A percentile compares a stretch with the other conserved stretches of the same genome.
Conservation (phyloP, 306 rosid species). For the Purshia tridentata region DNA sequence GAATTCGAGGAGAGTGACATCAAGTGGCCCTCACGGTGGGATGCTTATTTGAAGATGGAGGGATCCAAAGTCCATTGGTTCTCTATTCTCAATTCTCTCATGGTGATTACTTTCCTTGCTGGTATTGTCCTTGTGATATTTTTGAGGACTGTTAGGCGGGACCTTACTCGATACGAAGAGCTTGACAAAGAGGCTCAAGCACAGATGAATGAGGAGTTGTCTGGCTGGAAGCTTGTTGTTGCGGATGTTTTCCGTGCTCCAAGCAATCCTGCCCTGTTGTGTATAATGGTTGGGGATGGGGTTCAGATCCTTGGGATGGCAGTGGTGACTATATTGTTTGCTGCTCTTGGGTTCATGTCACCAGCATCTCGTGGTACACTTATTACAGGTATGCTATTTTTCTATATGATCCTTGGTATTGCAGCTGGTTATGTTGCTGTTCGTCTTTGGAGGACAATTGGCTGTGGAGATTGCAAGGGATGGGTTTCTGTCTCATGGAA, state of each 20-base stretch:
- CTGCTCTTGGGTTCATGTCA: slow-evolving; percentile 98
- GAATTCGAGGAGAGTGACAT: slow-evolving; percentile 86
- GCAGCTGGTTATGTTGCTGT: slow-evolving; percentile 95
- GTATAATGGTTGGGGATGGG: slow-evolving; percentile 91
- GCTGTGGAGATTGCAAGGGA: slow-evolving; percentile 67
- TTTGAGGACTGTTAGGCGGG: slow-evolving; percentile 89
- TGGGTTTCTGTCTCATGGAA: slow-evolving; percentile 86
- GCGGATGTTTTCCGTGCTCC: slow-evolving; percentile 99
- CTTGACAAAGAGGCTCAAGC: slow-evolving; percentile 98
- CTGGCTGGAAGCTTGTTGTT: slow-evolving; percentile 99
- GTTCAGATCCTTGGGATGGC: slow-evolving; percentile 98
- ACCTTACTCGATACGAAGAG: slow-evolving; percentile 91
- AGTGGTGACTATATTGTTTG: slow-evolving; percentile 90
- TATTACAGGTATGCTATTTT: slow-evolving; percentile 85
- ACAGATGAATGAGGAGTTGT: slow-evolving; percentile 97
- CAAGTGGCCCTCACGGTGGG: slow-evolving; percentile 99
- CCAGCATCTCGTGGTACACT: slow-evolving; percentile 97
- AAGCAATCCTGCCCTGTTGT: slow-evolving; percentile 60
- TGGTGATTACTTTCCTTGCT: slow-evolving; percentile 95
- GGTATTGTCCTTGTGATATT: slow-evolving; percentile 94
- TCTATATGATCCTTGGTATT: slow-evolving; percentile 87
- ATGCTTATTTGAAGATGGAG: slow-evolving; percentile 98
- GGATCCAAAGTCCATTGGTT: slow-evolving; percentile 98
- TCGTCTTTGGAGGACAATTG: slow-evolving; percentile 87
- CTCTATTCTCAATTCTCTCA: slow-evolving; percentile 86